phyloP scores from a whole-genome alignment of 441 rosid genomes.

The Dalechampia spathulata region DNA sequence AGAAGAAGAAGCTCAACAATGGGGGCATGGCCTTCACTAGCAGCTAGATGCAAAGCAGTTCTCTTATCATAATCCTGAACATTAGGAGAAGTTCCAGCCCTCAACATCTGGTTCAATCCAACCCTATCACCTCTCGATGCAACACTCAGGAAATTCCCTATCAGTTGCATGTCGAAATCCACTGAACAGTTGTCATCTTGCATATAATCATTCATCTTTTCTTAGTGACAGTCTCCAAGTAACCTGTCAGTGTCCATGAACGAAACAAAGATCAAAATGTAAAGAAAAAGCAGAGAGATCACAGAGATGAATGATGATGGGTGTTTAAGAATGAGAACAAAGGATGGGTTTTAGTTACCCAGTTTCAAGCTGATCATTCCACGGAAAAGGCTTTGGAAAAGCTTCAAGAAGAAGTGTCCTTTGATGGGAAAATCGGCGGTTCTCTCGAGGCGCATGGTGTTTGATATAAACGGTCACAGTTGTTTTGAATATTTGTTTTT shows the following conservation, averaged over 20 bases:
- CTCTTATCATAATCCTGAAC: constrained; percentile 51
- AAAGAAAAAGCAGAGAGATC: too few species aligned
- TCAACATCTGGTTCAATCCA: constrained; percentile 56
- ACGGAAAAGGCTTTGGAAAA: background rate
- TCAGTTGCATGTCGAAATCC: constrained; percentile 45
- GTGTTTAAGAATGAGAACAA: background rate
- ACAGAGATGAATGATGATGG: too few species aligned
- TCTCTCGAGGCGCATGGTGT: background rate
- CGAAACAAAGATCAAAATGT: too few species aligned
- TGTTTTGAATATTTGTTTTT: too few species aligned
- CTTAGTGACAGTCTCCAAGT: too few species aligned
- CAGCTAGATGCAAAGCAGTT: constrained; percentile 52
- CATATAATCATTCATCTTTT: too few species aligned
- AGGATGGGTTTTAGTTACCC: background rate
- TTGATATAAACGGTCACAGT: constrained; percentile 7
- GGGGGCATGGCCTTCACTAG: constrained; percentile 58
- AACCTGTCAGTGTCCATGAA: background rate
- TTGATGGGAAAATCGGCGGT: constrained; percentile 4
- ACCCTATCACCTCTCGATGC: constrained; percentile 61
- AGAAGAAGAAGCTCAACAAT: constrained; percentile 54
- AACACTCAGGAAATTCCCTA: constrained; percentile 53
- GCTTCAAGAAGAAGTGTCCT: background rate
- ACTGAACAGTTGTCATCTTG: constrained; percentile 6
- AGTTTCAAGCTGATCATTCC: background rate
- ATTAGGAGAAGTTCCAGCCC: constrained; percentile 41